Evolutionary conservation across 2,329 filamentous ascomycete genomes (phyloP), one percentile per base, ranked within the genome.

Genomic region (Scleromitrula shiraiana): DNA sequence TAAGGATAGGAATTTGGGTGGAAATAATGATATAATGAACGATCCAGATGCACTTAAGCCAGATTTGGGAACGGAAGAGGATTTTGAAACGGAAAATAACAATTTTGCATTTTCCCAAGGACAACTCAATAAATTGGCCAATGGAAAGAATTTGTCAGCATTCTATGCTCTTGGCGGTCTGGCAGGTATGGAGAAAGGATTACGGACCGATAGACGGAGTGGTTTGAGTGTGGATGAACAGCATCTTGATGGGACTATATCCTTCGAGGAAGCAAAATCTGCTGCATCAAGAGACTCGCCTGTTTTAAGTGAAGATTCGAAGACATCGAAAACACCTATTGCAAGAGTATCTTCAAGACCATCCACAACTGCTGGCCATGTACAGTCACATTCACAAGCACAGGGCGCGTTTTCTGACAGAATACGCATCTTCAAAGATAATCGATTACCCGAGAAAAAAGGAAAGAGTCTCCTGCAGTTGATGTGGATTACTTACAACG

Each of bases 401-500:
- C 41, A 54, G 7, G 55, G 55, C 14, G 35, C 68, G 46, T 83
- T 76, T 54, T 59, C 62, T 17, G 85, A 89, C 58, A 79, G 86
- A 19, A 83, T 77, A 59, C 78, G 83, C 29, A 71, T 89, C 7
- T 90, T 79, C 62, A 80, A 78, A 45, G 76, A 79, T 53, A 89
- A 89, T 56, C 69, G 71, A 24, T 67, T 86, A n/a, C 82, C 82
- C 0, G 79, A 78, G 55, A 78, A 78, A 58, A 85, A 84, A 59
- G 71, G 80, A 20, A 88, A 88, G 62, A 81, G 72, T 32, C 80
- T 89, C 43, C 70, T 83, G 51, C 72, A 82, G 59, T 68, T 89
- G 14, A 81, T 81, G 53, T 90, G 85, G 85, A 83, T 88, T 59
- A 84, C 85, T 1, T 88, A 87, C 67, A 88, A 89, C 61, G 85